Percentiles rank a stretch among this genome's conserved stretches.
These are phyloP conservation scores for Panicum hallii DNA, from an alignment of 202 grass and related monocot species.

Conservation along the genomic window DNA sequence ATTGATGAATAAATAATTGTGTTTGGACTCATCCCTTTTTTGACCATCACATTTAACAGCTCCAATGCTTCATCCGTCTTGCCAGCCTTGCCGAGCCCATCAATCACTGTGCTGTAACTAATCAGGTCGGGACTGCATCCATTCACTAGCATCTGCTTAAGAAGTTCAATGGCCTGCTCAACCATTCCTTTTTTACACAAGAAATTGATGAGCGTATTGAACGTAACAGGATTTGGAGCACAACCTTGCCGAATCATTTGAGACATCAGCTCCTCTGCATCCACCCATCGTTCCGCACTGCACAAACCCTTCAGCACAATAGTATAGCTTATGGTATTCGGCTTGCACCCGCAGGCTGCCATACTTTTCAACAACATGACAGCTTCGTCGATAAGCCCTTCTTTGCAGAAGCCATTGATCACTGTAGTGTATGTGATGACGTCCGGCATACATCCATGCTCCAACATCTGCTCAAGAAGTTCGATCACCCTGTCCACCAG, in stretches of 20 bases:
- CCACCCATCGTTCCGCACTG: conserved; percentile 41
- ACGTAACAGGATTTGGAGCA: conserved; percentile 52
- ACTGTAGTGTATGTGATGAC: conserved; percentile 70
- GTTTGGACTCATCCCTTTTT: conserved; percentile 71
- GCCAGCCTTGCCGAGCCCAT: conserved; percentile 65
- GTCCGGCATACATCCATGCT: conserved; percentile 69
- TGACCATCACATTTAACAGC: conserved; percentile 70
- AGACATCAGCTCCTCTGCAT: conserved; percentile 53
- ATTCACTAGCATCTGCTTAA: conserved; percentile 66
- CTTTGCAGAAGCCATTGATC: conserved; percentile 75
- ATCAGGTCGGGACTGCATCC: conserved; percentile 71
- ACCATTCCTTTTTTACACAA: conserved; percentile 58
- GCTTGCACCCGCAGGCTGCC: conserved; percentile 62
- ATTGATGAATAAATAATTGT: conserved; percentile 70
- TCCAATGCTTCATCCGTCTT: conserved; percentile 62
- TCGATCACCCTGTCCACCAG: conserved; percentile 52
- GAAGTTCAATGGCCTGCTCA: conserved; percentile 63
- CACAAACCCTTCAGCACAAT: conserved; percentile 61
- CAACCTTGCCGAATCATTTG: conserved; percentile 57
- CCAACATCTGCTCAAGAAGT: conserved; percentile 59
- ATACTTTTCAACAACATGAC: conserved; percentile 63
- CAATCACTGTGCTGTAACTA: conserved; percentile 69
- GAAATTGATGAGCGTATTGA: conserved; percentile 57
- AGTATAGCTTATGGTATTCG: conserved; percentile 74
- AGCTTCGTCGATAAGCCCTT: conserved; percentile 70